phyloP scores from a whole-genome alignment of 331 rosid genomes.

The Quercus tomentella region DNA sequence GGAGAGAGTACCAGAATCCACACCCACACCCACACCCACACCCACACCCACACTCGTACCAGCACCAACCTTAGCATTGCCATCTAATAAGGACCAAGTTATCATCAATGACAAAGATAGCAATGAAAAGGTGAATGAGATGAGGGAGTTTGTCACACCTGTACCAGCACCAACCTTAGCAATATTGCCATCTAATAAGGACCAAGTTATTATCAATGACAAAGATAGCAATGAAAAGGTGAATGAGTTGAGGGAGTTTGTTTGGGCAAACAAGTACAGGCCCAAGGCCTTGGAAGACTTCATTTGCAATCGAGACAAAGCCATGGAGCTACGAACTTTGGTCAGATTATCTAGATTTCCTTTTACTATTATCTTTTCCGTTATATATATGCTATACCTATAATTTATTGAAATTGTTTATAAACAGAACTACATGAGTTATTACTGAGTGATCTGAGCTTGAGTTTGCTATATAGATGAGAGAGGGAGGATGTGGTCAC shows the following conservation, averaged over 20 bases:
- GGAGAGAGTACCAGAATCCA: conserved; percentile 23
- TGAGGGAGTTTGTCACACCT: no score
- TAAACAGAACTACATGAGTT: neutral
- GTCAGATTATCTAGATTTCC: conserved; percentile 17
- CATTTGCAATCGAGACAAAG: conserved; percentile 62
- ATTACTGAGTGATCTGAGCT: neutral
- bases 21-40: no score
- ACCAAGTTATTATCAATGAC: no score
- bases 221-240: neutral
- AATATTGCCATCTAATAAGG: no score
- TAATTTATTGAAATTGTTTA: neutral
- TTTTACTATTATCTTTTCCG: neutral
- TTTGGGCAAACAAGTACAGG: conserved; percentile 64
- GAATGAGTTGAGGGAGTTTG: conserved; percentile 8
- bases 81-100: neutral
- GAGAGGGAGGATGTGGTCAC: conserved; percentile 47
- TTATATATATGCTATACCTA: neutral
- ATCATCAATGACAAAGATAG: neutral
- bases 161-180: neutral
- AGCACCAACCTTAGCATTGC: neutral
- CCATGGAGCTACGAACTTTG: conserved; percentile 41
- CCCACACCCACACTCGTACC: neutral
- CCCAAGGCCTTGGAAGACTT: conserved; percentile 57
- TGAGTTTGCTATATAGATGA: conserved; percentile 24
- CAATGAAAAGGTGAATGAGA: neutral